Evolutionary conservation across 768 basidiomycete species (phyloP).

Genomic region (Boletus reticuloceps): DNA sequence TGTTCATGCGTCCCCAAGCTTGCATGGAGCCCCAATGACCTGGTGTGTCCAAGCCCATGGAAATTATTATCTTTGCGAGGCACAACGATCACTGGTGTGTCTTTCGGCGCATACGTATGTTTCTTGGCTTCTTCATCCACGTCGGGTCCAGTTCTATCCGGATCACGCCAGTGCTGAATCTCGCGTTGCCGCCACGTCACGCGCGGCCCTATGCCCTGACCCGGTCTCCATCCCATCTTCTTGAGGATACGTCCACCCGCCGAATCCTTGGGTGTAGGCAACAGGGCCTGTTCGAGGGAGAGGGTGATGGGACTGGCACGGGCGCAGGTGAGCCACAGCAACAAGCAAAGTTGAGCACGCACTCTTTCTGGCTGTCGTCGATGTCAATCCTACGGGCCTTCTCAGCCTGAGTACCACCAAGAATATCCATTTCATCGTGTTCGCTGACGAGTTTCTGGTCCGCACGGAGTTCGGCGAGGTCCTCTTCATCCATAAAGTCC

Average conservation of each 20-base stretch:
- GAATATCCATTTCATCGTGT: constrained; percentile 72
- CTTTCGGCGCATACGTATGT: constrained; percentile 83
- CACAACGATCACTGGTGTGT: constrained; percentile 62
- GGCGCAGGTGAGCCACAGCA: background rate
- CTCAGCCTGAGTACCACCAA: constrained; percentile 55
- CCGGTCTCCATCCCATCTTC: constrained; percentile 94
- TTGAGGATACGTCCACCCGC: constrained; percentile 82
- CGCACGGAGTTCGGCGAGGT: constrained; percentile 78
- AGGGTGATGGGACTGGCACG: constrained; percentile 56
- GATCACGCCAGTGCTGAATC: constrained; percentile 59
- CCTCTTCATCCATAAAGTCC: constrained; percentile 99
- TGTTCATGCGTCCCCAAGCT: constrained; percentile 42
- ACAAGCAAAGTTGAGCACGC: background rate
- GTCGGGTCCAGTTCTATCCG: constrained; percentile 38
- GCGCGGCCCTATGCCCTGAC: constrained; percentile 92
- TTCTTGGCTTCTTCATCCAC: constrained; percentile 82
- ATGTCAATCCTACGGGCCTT: constrained; percentile 29
- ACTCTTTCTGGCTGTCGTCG: constrained; percentile 44
- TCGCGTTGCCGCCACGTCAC: constrained; percentile 74
- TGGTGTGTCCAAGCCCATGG: constrained; percentile 81
- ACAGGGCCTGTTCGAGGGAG: constrained; percentile 62
- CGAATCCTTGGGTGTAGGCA: constrained; percentile 75
- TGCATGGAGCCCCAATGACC: constrained; percentile 60
- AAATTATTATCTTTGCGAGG: constrained; percentile 73
- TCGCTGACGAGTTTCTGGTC: constrained; percentile 73